These are phyloP conservation scores for Lophiostoma macrostomum DNA, from an alignment of 495 filamentous ascomycete genomes.

Conservation along the genomic window DNA sequence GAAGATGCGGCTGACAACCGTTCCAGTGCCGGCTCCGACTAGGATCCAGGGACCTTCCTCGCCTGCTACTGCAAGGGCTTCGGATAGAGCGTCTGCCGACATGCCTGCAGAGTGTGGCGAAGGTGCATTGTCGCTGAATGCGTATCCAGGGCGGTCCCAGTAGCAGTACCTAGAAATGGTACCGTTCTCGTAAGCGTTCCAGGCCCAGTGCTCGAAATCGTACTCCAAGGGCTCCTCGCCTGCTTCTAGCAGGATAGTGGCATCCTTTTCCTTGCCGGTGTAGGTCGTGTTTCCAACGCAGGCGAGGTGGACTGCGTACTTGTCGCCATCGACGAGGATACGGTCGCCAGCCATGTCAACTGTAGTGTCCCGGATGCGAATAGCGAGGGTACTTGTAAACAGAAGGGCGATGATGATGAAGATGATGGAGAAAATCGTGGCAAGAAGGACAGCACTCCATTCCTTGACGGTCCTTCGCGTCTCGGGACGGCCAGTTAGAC, in stretches of 20 bases:
- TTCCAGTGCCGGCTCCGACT: slow-evolving; percentile 70
- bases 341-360: slow-evolving; percentile 66
- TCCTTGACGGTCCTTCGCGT: slow-evolving; percentile 75
- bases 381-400: slow-evolving; percentile 71
- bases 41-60: slow-evolving; percentile 83
- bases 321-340: slow-evolving; percentile 74
- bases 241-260: slow-evolving; percentile 80
- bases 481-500: slow-evolving; percentile 86
- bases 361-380: slow-evolving; percentile 72
- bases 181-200: slow-evolving; percentile 63
- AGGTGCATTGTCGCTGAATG: slow-evolving; percentile 89
- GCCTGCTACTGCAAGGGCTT: slow-evolving; percentile 74
- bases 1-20: slow-evolving; percentile 87
- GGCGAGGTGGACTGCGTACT: slow-evolving; percentile 80
- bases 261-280: slow-evolving; percentile 47
- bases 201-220: slow-evolving; percentile 68
- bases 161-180: slow-evolving; percentile 88
- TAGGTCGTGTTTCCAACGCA: slow-evolving; percentile 66
- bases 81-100: slow-evolving; percentile 78
- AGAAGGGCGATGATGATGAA: slow-evolving; percentile 65
- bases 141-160: slow-evolving; percentile 87
- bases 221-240: slow-evolving; percentile 75
- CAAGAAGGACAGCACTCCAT: slow-evolving; percentile 79
- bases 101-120: slow-evolving; percentile 90
- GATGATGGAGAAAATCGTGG: slow-evolving; percentile 64